phyloP scores from a whole-genome alignment of 2,329 filamentous ascomycete genomes.

The Fusarium redolens region DNA sequence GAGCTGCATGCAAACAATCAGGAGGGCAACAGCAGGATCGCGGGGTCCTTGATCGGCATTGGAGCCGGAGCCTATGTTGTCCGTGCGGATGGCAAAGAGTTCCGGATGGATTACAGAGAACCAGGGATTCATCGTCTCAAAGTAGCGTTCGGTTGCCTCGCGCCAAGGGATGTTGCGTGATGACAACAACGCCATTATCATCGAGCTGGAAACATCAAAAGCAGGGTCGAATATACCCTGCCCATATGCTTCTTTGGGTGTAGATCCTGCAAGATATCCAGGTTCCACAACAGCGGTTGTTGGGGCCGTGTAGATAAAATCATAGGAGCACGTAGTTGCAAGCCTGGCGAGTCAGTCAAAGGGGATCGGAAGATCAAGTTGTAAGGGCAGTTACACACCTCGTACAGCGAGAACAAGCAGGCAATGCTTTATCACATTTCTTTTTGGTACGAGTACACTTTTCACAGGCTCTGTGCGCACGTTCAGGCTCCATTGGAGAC shows the following conservation, averaged over 20 bases:
- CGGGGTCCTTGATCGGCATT: conserved; percentile 29
- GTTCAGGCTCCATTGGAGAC: conserved; percentile 48
- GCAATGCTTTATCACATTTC: conserved; percentile 53
- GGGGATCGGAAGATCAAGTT: background rate
- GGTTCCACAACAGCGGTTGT: conserved; percentile 49
- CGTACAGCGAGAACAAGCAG: conserved; percentile 50
- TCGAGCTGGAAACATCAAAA: conserved; percentile 50
- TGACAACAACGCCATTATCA: conserved; percentile 54
- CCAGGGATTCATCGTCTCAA: conserved; percentile 56
- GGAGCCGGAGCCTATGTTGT: conserved; percentile 17
- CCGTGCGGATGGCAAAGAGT: conserved; percentile 50
- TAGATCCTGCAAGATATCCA: conserved; percentile 42
- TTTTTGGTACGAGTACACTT: conserved; percentile 54
- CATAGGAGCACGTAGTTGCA: conserved; percentile 50
- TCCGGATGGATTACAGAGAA: conserved; percentile 55
- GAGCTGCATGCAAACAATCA: conserved; percentile 58
- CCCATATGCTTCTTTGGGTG: conserved; percentile 39
- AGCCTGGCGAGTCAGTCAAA: conserved; percentile 30
- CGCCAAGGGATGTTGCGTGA: conserved; percentile 52
- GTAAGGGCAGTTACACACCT: conserved; percentile 41
- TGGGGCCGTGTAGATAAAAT: conserved; percentile 52
- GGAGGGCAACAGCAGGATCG: conserved; percentile 50
- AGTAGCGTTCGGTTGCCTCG: conserved; percentile 53
- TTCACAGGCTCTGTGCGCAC: conserved; percentile 52
- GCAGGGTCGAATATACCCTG: conserved; percentile 47